Percentiles rank a stretch among this genome's conserved stretches.
phyloP scores from a whole-genome alignment of 2,329 filamentous ascomycete species.

The Stachybotrys echinatus region DNA sequence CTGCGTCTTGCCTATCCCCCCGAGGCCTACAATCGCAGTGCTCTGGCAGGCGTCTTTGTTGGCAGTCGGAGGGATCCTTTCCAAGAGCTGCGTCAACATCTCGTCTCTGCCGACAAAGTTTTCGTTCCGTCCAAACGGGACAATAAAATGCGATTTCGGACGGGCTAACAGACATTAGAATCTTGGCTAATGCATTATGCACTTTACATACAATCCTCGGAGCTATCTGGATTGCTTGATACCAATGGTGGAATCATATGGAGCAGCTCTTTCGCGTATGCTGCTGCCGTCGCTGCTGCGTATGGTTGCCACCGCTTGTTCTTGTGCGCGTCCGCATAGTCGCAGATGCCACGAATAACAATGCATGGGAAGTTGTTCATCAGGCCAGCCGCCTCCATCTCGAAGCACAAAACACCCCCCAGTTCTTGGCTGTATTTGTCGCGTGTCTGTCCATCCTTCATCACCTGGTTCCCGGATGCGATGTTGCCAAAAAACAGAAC shows the following conservation, averaged over 20 bases:
- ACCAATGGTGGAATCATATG: neutral
- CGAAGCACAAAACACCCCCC: neutral
- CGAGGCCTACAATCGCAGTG: conserved; percentile 16
- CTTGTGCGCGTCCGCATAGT: conserved; percentile 17
- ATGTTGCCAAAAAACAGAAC: neutral
- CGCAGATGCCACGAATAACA: conserved; percentile 14
- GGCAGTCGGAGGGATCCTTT: neutral
- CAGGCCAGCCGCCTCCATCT: conserved; percentile 13
- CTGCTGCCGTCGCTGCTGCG: conserved; percentile 11
- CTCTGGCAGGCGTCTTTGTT: neutral
- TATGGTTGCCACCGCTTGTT: conserved; percentile 14
- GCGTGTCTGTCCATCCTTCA: neutral
- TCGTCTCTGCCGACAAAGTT: conserved; percentile 17
- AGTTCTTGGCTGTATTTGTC: neutral
- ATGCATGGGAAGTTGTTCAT: conserved; percentile 10
- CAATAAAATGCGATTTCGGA: neutral
- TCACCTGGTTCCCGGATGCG: neutral
- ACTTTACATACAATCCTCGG: neutral
- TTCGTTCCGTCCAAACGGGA: conserved; percentile 18
- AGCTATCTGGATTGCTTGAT: neutral
- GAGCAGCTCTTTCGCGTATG: conserved; percentile 10
- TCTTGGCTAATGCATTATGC: neutral
- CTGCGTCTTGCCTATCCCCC: conserved; percentile 33
- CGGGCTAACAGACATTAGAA: neutral
- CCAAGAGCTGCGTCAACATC: conserved; percentile 11